phyloP scores from a whole-genome alignment of 495 filamentous ascomycete species.

The Podospora conica region DNA sequence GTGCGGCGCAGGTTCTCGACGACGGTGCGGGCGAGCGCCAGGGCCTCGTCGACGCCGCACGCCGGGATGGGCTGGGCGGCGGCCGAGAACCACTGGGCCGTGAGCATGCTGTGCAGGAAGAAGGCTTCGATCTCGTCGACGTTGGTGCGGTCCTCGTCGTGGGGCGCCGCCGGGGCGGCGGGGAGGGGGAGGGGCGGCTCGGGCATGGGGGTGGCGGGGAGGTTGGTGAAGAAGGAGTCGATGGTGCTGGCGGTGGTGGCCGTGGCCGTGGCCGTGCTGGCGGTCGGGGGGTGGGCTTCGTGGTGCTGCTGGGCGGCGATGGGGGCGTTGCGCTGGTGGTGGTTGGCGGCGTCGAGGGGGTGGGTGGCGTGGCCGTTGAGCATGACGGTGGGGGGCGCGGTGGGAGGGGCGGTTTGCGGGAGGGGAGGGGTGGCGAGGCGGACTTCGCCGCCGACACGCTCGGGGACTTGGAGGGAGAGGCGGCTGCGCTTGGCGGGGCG shows the following conservation, averaged over 20 bases:
- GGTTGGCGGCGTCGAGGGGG: slow-evolving; percentile 23
- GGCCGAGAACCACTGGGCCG: slow-evolving; percentile 39
- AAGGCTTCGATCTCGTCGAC: slow-evolving; percentile 40
- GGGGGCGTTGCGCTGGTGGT: slow-evolving; percentile 20
- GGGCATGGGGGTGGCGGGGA: not conserved
- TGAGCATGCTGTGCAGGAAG: slow-evolving; percentile 39
- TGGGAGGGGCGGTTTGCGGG: slow-evolving; percentile 3
- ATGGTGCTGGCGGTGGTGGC: not conserved
- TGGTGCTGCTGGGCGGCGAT: slow-evolving; percentile 11
- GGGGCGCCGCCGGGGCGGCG: slow-evolving; percentile 10
- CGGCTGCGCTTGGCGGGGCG: slow-evolving; percentile 44
- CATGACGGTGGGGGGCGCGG: slow-evolving; percentile 44
- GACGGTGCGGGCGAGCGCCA: slow-evolving; percentile 39
- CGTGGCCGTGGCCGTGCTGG: not conserved
- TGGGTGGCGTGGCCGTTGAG: slow-evolving; percentile 49
- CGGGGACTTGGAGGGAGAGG: slow-evolving; percentile 76
- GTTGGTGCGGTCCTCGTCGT: slow-evolving; percentile 38
- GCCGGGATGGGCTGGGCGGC: slow-evolving; percentile 28
- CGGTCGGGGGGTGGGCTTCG: not conserved
- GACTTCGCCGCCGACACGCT: slow-evolving; percentile 65
- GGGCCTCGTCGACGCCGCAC: slow-evolving; percentile 42
- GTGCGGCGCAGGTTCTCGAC: slow-evolving; percentile 39
- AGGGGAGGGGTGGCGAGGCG: slow-evolving; percentile 69
- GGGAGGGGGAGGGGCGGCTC: not conserved
- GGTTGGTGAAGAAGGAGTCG: slow-evolving; percentile 4